Base-by-base conservation (phyloP, 2,329 filamentous ascomycete species). In the Neofusicoccum sp. region DNA sequence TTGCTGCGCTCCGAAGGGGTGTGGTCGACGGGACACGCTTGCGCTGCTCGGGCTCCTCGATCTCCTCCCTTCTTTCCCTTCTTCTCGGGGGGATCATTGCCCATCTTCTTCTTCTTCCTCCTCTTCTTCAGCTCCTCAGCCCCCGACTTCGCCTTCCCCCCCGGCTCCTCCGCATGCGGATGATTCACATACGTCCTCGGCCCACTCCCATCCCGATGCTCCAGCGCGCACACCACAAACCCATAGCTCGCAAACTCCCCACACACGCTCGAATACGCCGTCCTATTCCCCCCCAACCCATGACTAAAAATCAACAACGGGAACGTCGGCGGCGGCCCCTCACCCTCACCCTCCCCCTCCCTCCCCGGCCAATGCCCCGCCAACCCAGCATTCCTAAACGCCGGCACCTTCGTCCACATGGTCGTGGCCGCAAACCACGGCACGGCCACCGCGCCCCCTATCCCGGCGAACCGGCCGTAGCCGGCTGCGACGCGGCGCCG, bases 301-400 rank as follows among this genome's bases (percentile, higher is more conserved):
- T 89, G 86, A 66, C 84, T 87, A 70, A 89, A 89, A 24, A 89
- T 77, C 34, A 89, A 76, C 24, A 88, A 74, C 1, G 86, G 86
- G 62, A 88, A 89, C 3, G 64, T 76, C 0, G 84, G 82, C 51
- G 38, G n/a, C 16, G 20, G 6, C 7, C 33, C 7, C 11, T 8
- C 20, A 34, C 31, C 24, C 43, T 53, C 14, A 34, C 62, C 72
- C 68, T 1, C 67, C 58, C 12, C 64, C 16, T 36, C 43, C 56
- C 34, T 66, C 64, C 5, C 69, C 3, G 85, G 80, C 80, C 82
- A 84, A 66, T 82, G 78, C n/a, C 74, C 73, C 3, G 86, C 84
- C 6, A 86, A 67, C 30, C 77, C 79, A 5, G 84, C 80, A 68
- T 89, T 89, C 40, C 85, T 78, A 64, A 82, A 86, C 1, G 85